These are phyloP conservation scores for Apiospora koreana DNA, from an alignment of 2,329 filamentous ascomycete species.

Conservation along the genomic window DNA sequence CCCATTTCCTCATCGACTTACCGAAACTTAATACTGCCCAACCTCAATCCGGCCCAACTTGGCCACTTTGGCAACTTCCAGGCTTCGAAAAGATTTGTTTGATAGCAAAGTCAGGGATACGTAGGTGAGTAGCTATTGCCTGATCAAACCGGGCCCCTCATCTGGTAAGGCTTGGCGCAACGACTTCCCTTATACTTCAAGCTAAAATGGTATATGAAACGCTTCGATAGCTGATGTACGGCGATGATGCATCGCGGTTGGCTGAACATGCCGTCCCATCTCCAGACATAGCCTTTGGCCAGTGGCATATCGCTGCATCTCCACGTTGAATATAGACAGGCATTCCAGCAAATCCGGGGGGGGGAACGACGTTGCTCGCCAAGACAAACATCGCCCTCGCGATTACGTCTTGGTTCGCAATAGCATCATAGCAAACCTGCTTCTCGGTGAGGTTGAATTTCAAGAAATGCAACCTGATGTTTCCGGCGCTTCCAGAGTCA, in stretches of 20 bases:
- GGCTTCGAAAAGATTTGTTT: neutral
- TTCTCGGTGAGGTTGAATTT: neutral
- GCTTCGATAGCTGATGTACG: neutral
- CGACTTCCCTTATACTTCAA: neutral
- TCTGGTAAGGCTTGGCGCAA: neutral
- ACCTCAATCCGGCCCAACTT: neutral
- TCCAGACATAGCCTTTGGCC: neutral
- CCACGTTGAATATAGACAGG: neutral
- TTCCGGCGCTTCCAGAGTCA: neutral
- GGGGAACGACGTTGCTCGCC: neutral
- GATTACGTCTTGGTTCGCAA: conserved; percentile 2
- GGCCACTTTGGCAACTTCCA: neutral
- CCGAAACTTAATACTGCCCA: neutral
- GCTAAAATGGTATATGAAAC: neutral
- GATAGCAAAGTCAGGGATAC: neutral
- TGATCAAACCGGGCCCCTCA: neutral
- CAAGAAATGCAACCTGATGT: neutral
- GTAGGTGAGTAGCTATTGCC: neutral
- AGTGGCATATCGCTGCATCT: neutral
- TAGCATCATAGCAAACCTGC: neutral
- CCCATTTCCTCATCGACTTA: neutral
- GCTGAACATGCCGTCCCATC: neutral
- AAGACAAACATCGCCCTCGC: neutral
- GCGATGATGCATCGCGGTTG: neutral
- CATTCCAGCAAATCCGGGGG: neutral